These are phyloP conservation scores for Rhododendron mucronatum DNA, from an alignment of 148 eudicot species.

Conservation along the genomic window DNA sequence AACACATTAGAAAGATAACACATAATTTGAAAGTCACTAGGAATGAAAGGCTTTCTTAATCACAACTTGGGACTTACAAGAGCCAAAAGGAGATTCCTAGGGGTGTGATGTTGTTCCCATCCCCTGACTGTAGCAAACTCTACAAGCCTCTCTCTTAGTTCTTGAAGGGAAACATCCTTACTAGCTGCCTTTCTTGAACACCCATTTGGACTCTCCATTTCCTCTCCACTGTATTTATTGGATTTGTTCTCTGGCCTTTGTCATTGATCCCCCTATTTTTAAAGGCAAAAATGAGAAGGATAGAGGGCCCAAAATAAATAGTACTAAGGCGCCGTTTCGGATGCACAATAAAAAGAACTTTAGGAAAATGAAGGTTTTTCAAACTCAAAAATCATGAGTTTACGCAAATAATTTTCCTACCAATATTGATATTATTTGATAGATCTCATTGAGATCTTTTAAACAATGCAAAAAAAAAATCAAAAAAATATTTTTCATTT, in stretches of 20 bases:
- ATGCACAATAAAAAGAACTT: too few species aligned
- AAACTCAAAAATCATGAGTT: too few species aligned
- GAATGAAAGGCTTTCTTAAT: background rate
- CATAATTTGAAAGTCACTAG: background rate
- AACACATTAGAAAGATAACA: background rate
- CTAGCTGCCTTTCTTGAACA: constrained; percentile 5
- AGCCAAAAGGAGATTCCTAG: constrained; percentile 73
- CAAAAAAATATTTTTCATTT: too few species aligned
- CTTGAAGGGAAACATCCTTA: constrained; percentile 59
- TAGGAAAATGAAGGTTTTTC: too few species aligned
- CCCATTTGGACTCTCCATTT: constrained; percentile 32
- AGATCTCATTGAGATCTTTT: too few species aligned
- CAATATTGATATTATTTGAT: too few species aligned
- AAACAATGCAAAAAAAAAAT: too few species aligned
- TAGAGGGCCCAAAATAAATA: background rate
- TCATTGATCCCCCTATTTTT: constrained; percentile 11
- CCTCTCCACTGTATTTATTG: background rate
- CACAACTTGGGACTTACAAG: constrained; percentile 36
- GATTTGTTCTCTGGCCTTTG: background rate
- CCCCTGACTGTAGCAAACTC: constrained; percentile 61
- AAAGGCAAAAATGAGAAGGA: constrained; percentile 1
- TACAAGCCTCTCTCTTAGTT: constrained; percentile 43
- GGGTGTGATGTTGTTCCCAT: constrained; percentile 75
- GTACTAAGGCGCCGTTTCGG: too few species aligned
- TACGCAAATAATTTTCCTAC: too few species aligned